Conservation (phyloP, 73 alveolate genomes). For the Paramecium primaurelia region DNA sequence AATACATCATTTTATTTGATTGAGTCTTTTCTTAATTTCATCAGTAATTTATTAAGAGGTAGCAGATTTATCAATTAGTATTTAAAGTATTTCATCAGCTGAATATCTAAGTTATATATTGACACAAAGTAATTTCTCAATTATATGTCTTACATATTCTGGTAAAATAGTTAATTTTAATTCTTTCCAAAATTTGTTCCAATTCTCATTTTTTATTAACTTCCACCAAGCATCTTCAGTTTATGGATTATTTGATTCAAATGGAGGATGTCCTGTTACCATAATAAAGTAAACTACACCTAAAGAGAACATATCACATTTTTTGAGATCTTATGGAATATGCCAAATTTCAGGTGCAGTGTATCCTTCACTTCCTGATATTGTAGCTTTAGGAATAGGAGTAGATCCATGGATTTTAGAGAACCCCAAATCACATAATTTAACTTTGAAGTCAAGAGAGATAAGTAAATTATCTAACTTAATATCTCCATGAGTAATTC, state of each 20-base stretch:
- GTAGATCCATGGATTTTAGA: slow-evolving; percentile 3
- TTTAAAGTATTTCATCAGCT: background rate
- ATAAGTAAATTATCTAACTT: slow-evolving; percentile 23
- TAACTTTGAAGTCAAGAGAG: background rate
- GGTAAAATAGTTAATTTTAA: slow-evolving; percentile 15
- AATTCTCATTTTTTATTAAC: background rate
- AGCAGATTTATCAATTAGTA: background rate
- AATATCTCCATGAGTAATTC: slow-evolving; percentile 40
- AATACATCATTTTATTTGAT: background rate
- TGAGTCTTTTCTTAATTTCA: slow-evolving; percentile 32
- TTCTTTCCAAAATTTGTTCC: slow-evolving; percentile 32
- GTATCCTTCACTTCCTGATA: slow-evolving; percentile 40
- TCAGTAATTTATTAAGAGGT: background rate
- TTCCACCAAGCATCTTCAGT: slow-evolving; percentile 39
- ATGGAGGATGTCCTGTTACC: slow-evolving; percentile 51
- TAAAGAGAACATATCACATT: slow-evolving; percentile 35
- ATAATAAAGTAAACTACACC: slow-evolving; percentile 20
- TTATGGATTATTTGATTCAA: slow-evolving; percentile 8
- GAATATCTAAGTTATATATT: background rate
- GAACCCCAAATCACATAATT: slow-evolving; percentile 34
- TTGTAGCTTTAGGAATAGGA: slow-evolving; percentile 34
- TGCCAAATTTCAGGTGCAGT: slow-evolving; percentile 42
- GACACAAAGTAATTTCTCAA: background rate
- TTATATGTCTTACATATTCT: background rate
- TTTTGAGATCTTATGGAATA: slow-evolving; percentile 38